Evolutionary conservation across 768 basidiomycete species (phyloP).

Genomic region (Sistotremastrum niveocremeum): DNA sequence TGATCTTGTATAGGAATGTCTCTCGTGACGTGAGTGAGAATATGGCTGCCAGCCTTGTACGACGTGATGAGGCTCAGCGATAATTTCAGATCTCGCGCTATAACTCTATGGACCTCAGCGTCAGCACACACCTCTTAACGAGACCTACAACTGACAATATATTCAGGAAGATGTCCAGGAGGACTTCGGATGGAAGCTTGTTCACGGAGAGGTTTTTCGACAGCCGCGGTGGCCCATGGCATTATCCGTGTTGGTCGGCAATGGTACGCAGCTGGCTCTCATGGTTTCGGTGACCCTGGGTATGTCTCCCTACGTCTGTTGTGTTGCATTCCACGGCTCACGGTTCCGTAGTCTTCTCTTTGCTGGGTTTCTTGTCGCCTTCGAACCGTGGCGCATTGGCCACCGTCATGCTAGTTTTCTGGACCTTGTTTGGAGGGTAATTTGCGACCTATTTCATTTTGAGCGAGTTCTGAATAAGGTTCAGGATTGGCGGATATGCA

Average conservation of each 20-base stretch:
- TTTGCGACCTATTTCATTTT: neutral
- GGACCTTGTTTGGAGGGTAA: constrained; percentile 85
- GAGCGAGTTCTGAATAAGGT: neutral
- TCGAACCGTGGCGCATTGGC: constrained; percentile 91
- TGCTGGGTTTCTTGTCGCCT: constrained; percentile 88
- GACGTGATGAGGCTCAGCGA: constrained; percentile 7
- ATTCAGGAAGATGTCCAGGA: constrained; percentile 89
- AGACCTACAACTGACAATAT: neutral
- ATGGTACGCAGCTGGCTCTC: constrained; percentile 70
- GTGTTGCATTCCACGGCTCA: neutral
- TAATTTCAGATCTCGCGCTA: constrained; percentile 70
- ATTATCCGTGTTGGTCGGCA: constrained; percentile 80
- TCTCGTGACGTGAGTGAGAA: constrained; percentile 60
- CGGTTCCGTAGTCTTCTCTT: constrained; percentile 56
- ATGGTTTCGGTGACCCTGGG: constrained; percentile 86
- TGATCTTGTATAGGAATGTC: constrained; percentile 78
- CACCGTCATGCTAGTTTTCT: constrained; percentile 88
- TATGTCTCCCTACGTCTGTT: constrained; percentile 15
- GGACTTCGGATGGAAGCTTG: constrained; percentile 97
- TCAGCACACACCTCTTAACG: constrained; percentile 21
- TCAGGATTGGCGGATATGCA: constrained; percentile 76
- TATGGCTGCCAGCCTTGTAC: neutral
- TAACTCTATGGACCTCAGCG: constrained; percentile 84
- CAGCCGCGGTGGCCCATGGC: constrained; percentile 63
- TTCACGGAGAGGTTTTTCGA: constrained; percentile 94